phyloP scores from a whole-genome alignment of 257 asterid genomes.

The Solanum dulcamara region DNA sequence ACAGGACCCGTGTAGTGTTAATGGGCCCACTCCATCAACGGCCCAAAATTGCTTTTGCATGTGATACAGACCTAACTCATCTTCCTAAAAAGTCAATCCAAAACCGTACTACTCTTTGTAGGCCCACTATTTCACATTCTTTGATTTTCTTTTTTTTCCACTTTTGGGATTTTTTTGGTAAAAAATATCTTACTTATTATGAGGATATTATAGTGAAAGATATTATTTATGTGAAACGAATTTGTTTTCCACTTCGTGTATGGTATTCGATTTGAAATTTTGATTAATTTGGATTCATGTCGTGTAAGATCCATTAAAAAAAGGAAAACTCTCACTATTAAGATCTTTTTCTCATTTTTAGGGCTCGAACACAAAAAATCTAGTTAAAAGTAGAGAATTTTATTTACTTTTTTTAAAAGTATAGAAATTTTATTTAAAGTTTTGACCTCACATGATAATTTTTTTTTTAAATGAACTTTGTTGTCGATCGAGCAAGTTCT shows the following conservation, averaged over 20 bases:
- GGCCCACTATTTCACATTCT: background rate
- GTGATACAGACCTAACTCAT: conserved; percentile 43
- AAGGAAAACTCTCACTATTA: rapidly evolving
- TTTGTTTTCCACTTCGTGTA: background rate
- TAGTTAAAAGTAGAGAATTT: no score
- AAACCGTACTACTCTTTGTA: background rate
- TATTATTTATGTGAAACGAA: background rate
- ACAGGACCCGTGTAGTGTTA: conserved; percentile 24
- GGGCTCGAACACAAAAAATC: no score
- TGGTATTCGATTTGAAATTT: background rate
- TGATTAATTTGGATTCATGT: background rate
- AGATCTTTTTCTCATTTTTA: background rate
- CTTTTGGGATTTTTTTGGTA: background rate
- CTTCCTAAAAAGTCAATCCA: conserved; percentile 24
- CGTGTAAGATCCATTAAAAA: background rate
- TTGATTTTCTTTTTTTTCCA: background rate
- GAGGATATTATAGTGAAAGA: background rate
- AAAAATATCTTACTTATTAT: background rate
- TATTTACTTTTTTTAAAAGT: no score
- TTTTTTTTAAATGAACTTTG: background rate
- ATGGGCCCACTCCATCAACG: conserved; percentile 9
- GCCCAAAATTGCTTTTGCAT: conserved; percentile 19
- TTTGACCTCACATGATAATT: background rate
- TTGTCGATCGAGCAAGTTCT: background rate
- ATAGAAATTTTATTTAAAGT: no score